These are phyloP conservation scores for Trichodelitschia bisporula DNA, from an alignment of 495 filamentous ascomycete species.

Conservation along the genomic window DNA sequence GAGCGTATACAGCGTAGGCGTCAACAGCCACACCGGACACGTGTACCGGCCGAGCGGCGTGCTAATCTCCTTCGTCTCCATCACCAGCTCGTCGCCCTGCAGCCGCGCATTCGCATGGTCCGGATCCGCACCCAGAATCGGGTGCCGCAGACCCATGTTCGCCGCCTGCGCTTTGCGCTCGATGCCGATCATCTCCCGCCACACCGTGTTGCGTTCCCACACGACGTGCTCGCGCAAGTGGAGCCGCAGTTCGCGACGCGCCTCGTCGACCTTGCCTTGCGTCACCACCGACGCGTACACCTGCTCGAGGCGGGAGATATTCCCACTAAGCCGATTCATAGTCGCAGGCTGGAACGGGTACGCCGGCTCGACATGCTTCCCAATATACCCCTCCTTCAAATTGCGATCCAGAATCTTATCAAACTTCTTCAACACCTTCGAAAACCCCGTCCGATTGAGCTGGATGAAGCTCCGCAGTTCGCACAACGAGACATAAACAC, in stretches of 20 bases:
- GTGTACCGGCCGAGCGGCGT: conserved; percentile 63
- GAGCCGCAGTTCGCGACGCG: conserved; percentile 63
- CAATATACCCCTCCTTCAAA: conserved; percentile 51
- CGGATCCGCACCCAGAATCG: conserved; percentile 49
- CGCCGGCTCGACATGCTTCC: conserved; percentile 39
- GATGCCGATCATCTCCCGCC: conserved; percentile 96
- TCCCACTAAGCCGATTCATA: conserved; percentile 38
- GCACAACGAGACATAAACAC: conserved; percentile 78
- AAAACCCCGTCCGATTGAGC: conserved; percentile 87
- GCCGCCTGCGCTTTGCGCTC: conserved; percentile 91
- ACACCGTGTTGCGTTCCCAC: conserved; percentile 97
- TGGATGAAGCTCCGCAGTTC: conserved; percentile 91
- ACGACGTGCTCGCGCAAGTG: conserved; percentile 93
- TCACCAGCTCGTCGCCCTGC: conserved; percentile 54
- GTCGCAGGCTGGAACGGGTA: conserved; percentile 55
- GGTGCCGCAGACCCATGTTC: conserved; percentile 56
- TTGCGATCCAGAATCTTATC: conserved; percentile 81
- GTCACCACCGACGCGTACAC: conserved; percentile 65
- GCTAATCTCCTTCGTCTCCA: conserved; percentile 35
- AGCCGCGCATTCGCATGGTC: conserved; percentile 44
- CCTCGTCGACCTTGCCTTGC: conserved; percentile 44
- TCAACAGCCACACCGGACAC: conserved; percentile 63
- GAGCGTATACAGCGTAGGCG: conserved; percentile 55
- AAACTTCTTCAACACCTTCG: conserved; percentile 93
- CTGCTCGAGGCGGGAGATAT: conserved; percentile 46